Base-by-base conservation (phyloP, 176 grass and related monocot species). In the Aechmea fasciata region DNA sequence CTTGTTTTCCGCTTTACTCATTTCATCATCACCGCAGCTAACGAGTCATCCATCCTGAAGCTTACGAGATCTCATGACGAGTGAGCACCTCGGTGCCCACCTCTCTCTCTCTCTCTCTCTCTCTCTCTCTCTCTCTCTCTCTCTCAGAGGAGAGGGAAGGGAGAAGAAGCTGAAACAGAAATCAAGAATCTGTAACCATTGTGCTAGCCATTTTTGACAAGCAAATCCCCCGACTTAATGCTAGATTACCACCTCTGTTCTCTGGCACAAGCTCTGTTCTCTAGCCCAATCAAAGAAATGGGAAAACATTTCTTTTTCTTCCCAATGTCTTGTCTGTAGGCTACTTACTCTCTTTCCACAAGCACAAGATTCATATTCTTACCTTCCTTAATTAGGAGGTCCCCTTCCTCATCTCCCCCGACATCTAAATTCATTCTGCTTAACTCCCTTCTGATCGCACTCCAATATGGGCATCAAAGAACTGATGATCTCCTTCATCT, bases 401-500 rank as follows among this genome's bases (percentile, higher is more conserved):
- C 53, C 24, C 10, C 10, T 67, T 29, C 59, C 57, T 47, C 3
- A 54, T 47, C n/a, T 48, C 53, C 7, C 2, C 47, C 3, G 9
- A 2, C 11, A 51, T 52, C 9, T 12, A 66, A 26, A 11, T 65
- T 10, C 24, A 20, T 3, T 49, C 51, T 61, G 2, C 11, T 50
- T 75, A 51, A 9, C 47, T 5, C 12, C 24, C 6, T 17, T 13
- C 17, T 41, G 5, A 41, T 41, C 33, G 7, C 33, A 41, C 10
- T 57, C 24, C 26, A 10, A 48, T 51, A 85, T 85, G 83, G 83
- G 67, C 25, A 80, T 88, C 70, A 76, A 88, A 64, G 59, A 74
- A 62, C 22, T 89, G 33, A 80, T 83, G 75, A 70, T 83, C 24
- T 73, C 81, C 50, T 79, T 84, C 23, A 80, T 70, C 55, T 73